phyloP scores from a whole-genome alignment of 768 basidiomycete genomes.

The Lactifluus pinguis region DNA sequence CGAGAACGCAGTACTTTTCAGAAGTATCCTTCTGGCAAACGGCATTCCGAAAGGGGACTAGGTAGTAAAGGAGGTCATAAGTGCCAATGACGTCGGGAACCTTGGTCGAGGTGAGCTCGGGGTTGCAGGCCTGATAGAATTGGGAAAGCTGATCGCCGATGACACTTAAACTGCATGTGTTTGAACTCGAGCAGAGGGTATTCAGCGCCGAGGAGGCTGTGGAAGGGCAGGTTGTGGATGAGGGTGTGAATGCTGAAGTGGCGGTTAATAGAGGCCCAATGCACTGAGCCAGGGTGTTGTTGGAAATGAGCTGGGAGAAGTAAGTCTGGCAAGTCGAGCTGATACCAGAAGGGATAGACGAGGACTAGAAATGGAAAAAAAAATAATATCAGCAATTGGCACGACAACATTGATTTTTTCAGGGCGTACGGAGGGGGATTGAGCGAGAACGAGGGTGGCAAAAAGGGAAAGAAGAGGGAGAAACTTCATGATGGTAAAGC shows the following conservation, averaged over 20 bases:
- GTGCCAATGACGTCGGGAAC: conserved; percentile 43
- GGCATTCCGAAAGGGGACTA: conserved; percentile 55
- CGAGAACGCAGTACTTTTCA: conserved; percentile 59
- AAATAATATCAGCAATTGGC: conserved; percentile 25
- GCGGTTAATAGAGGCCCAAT: conserved; percentile 51
- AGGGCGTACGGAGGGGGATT: conserved; percentile 23
- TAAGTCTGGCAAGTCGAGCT: conserved; percentile 46
- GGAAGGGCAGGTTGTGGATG: conserved; percentile 33
- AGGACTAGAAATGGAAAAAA: conserved; percentile 6
- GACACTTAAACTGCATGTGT: conserved; percentile 45
- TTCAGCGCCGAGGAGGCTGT: conserved; percentile 43
- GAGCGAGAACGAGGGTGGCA: conserved; percentile 41
- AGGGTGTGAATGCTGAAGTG: conserved; percentile 45
- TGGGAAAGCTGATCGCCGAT: conserved; percentile 53
- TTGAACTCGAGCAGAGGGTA: conserved; percentile 43
- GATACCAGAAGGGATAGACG: conserved; percentile 61
- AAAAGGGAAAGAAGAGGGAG: conserved; percentile 44
- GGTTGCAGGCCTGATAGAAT: conserved; percentile 63
- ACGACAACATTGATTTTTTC: not conserved
- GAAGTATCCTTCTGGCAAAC: conserved; percentile 69
- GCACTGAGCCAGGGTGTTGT: conserved; percentile 52
- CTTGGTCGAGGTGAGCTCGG: conserved; percentile 52
- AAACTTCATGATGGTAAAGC: conserved; percentile 38
- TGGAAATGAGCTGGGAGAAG: conserved; percentile 52
- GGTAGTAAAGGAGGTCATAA: conserved; percentile 76